A percentile compares a stretch with the other conserved stretches of the same genome.
phyloP scores from a whole-genome alignment of 345 rosid genomes.

The Aegle marmelos region DNA sequence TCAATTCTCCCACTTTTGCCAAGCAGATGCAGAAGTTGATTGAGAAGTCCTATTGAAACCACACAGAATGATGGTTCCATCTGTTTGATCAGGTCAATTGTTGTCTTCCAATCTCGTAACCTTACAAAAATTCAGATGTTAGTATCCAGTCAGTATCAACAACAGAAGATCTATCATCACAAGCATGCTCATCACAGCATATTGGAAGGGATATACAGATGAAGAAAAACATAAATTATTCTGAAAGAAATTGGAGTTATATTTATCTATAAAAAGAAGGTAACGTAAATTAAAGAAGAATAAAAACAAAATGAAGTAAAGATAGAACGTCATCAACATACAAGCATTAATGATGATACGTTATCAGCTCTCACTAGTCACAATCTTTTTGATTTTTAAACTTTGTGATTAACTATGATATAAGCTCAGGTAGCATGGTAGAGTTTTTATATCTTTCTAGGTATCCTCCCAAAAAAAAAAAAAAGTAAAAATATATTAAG shows the following conservation, averaged over 20 bases:
- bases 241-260: neutral
- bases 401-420: neutral
- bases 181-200: too few relatives aligned
- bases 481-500: neutral
- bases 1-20: slow-evolving; percentile 86
- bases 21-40: slow-evolving; percentile 73
- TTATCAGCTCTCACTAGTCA: neutral
- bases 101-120: slow-evolving; percentile 74
- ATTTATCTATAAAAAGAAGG: neutral
- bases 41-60: slow-evolving; percentile 61
- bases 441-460: neutral
- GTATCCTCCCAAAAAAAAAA: slow-evolving; percentile 3
- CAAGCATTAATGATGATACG: neutral
- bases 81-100: slow-evolving; percentile 47
- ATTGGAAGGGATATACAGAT: neutral
- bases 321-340: neutral
- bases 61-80: slow-evolving; percentile 66
- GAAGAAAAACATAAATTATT: neutral
- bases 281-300: neutral
- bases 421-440: neutral
- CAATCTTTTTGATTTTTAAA: neutral
- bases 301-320: neutral
- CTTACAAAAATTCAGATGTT: slow-evolving; percentile 34
- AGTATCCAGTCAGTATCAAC: slow-evolving; percentile 14
- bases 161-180: slow-evolving; percentile 6